Percentiles rank a stretch among this genome's conserved stretches.
Conservation (phyloP, 2,329 filamentous ascomycete species). For the Arthrobotrys conoides region DNA sequence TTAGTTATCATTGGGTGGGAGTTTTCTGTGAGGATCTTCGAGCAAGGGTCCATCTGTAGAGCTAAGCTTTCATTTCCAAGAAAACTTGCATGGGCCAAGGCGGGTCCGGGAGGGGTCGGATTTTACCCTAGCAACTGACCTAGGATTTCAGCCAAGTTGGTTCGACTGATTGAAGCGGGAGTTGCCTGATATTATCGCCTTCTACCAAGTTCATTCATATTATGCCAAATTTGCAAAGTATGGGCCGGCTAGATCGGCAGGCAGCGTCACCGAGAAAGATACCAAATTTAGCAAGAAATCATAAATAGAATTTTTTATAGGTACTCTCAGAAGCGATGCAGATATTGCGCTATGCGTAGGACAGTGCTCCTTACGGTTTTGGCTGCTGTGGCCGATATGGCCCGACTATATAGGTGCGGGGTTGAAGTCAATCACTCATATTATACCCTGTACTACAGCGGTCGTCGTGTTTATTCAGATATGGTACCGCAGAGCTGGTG, state of each 20-base stretch:
- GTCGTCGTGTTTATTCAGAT: neutral
- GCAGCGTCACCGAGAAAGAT: neutral
- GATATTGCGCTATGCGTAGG: neutral
- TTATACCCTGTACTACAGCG: neutral
- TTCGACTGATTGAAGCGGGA: neutral
- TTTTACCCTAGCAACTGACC: neutral
- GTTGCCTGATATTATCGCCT: neutral
- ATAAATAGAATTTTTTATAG: neutral
- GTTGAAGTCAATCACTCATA: neutral
- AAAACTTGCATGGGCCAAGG: slow-evolving; percentile 47
- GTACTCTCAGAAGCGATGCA: neutral
- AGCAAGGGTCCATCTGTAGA: slow-evolving; percentile 12
- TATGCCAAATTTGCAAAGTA: neutral
- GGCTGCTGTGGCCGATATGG: neutral
- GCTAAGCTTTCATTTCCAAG: slow-evolving; percentile 60
- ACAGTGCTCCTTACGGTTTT: neutral
- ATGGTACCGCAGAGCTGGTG: neutral
- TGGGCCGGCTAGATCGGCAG: slow-evolving; percentile 6
- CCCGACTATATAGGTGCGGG: neutral
- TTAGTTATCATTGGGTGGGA: slow-evolving; percentile 5
- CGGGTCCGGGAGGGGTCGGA: slow-evolving; percentile 50
- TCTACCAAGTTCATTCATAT: neutral
- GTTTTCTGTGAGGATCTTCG: slow-evolving; percentile 10
- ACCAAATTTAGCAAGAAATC: neutral
- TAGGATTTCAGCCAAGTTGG: neutral